A percentile compares a stretch with the other conserved stretches of the same genome.
Conservation (phyloP, 495 filamentous ascomycete genomes). For the Tuber microsphaerosporum region DNA sequence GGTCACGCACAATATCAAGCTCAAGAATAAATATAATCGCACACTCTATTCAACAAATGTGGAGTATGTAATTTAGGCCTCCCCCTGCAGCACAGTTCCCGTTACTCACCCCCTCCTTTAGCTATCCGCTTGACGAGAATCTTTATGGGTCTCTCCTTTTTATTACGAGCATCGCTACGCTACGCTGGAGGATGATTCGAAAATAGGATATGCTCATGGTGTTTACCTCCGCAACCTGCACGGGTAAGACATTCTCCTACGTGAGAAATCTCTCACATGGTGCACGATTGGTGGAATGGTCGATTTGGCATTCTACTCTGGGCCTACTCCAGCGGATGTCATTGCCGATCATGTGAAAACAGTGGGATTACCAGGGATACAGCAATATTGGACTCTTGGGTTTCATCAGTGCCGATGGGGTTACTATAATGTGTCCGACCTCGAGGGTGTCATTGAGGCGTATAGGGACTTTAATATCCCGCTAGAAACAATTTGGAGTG, state of each 20-base stretch:
- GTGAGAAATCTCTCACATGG: constrained; percentile 73
- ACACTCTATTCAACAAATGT: constrained; percentile 69
- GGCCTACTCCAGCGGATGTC: constrained; percentile 65
- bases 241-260: constrained; percentile 80
- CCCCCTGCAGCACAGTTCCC: constrained; percentile 40
- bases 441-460: constrained; percentile 72
- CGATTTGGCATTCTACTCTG: constrained; percentile 81
- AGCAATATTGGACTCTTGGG: constrained; percentile 79
- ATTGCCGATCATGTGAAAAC: constrained; percentile 66
- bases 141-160: constrained; percentile 72
- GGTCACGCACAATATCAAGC: constrained; percentile 61
- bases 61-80: constrained; percentile 66
- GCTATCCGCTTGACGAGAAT: constrained; percentile 51
- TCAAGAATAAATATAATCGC: constrained; percentile 52
- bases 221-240: constrained; percentile 81
- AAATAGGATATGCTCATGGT: constrained; percentile 54
- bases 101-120: background rate
- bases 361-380: constrained; percentile 64
- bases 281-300: constrained; percentile 76
- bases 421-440: constrained; percentile 66
- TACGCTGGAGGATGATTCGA: constrained; percentile 44
- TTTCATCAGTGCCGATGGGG: constrained; percentile 82
- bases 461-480: constrained; percentile 70
- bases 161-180: constrained; percentile 66
- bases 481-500: constrained; percentile 82